phyloP scores from a whole-genome alignment of 2,329 filamentous ascomycete genomes.

The Nemania sp. region DNA sequence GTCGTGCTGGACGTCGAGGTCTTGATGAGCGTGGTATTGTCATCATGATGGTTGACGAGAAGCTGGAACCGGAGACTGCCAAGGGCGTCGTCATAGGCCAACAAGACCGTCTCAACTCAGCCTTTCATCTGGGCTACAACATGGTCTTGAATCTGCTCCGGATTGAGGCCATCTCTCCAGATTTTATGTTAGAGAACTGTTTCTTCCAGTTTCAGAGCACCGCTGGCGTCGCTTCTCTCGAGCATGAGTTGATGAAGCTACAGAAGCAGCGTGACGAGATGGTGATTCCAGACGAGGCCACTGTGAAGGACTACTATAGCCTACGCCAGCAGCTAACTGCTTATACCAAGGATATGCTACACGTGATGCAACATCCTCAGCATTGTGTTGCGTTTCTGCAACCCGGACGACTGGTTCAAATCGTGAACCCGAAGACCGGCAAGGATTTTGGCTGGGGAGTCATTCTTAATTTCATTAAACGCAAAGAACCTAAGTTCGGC shows the following conservation, averaged over 20 bases:
- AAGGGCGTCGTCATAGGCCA: slow-evolving; percentile 95
- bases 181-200: slow-evolving; percentile 98
- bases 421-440: slow-evolving; percentile 71
- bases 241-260: slow-evolving; percentile 79
- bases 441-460: slow-evolving; percentile 95
- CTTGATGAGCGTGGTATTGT: slow-evolving; percentile 97
- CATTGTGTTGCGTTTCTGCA: slow-evolving; percentile 86
- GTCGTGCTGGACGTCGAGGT: slow-evolving; percentile 92
- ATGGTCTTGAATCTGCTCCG: slow-evolving; percentile 97
- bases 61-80: slow-evolving; percentile 92
- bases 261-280: slow-evolving; percentile 76
- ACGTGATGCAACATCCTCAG: slow-evolving; percentile 88
- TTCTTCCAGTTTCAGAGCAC: slow-evolving; percentile 99
- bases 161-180: slow-evolving; percentile 98
- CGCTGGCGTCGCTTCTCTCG: slow-evolving; percentile 79
- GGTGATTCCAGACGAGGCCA: slow-evolving; percentile 81
- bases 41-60: slow-evolving; percentile 99
- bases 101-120: slow-evolving; percentile 96
- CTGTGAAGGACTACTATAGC: slow-evolving; percentile 92
- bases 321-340: slow-evolving; percentile 81
- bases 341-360: slow-evolving; percentile 86
- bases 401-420: slow-evolving; percentile 81
- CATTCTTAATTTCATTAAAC: slow-evolving; percentile 72
- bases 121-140: slow-evolving; percentile 97
- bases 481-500: slow-evolving; percentile 68